These are phyloP conservation scores for Clonostachys rhizophaga DNA, from an alignment of 2,329 filamentous ascomycete genomes.

Conservation along the genomic window DNA sequence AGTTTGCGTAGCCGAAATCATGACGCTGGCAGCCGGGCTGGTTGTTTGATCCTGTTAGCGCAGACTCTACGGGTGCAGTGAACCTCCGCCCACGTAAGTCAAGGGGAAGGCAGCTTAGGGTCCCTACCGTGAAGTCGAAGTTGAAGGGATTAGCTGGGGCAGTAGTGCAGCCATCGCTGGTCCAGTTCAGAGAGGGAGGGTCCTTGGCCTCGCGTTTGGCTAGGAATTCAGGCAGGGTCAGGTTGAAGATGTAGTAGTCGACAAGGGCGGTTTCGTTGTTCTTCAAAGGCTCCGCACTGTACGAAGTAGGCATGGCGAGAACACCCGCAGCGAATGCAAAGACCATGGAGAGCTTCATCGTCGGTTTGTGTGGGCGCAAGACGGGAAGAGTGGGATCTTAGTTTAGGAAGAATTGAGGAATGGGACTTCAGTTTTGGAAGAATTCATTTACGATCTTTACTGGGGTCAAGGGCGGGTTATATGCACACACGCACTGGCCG, in stretches of 20 bases:
- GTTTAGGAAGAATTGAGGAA: too few relatives aligned
- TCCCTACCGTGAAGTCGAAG: conserved; percentile 28
- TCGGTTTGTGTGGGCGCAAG: too few relatives aligned
- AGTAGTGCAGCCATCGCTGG: conserved; percentile 33
- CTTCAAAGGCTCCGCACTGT: too few relatives aligned
- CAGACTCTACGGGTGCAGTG: too few relatives aligned
- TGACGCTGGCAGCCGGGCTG: conserved; percentile 43
- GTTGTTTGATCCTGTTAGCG: too few relatives aligned
- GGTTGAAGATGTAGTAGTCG: conserved; percentile 39
- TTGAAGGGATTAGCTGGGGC: conserved; percentile 37
- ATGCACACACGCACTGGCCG: too few relatives aligned
- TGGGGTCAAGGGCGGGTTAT: too few relatives aligned
- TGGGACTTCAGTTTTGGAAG: too few relatives aligned
- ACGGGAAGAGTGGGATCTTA: too few relatives aligned
- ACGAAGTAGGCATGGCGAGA: too few relatives aligned
- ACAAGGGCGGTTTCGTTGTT: conserved; percentile 18
- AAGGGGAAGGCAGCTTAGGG: neutral
- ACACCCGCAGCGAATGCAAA: neutral
- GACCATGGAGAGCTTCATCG: neutral
- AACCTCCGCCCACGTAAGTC: neutral
- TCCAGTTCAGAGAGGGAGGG: conserved; percentile 33
- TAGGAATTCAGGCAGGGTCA: conserved; percentile 34
- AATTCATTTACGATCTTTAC: too few relatives aligned
- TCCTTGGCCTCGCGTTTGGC: conserved; percentile 27
- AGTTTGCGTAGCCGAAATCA: conserved; percentile 55